Evolutionary conservation across 2,329 filamentous ascomycete genomes (phyloP).

Genomic region (Mycocentrospora acerina): DNA sequence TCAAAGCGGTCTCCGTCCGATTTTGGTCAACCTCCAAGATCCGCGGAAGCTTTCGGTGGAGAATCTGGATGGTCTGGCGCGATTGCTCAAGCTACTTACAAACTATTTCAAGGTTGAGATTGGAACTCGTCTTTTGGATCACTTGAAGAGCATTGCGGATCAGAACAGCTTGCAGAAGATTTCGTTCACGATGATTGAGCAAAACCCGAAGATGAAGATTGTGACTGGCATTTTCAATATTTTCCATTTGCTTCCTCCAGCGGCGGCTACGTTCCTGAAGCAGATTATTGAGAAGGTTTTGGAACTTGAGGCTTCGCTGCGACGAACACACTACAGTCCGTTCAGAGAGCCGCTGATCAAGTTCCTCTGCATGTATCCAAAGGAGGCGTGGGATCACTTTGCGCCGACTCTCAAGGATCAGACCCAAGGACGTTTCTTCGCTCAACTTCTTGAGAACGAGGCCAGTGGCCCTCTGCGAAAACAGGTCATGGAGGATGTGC

Average conservation of each 20-base stretch:
- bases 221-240: slow-evolving; percentile 95
- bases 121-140: slow-evolving; percentile 85
- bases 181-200: slow-evolving; percentile 92
- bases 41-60: slow-evolving; percentile 85
- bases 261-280: slow-evolving; percentile 88
- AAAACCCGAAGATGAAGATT: slow-evolving; percentile 89
- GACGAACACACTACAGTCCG: slow-evolving; percentile 85
- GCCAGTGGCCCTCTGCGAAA: slow-evolving; percentile 75
- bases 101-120: slow-evolving; percentile 99
- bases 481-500: slow-evolving; percentile 70
- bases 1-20: slow-evolving; percentile 89
- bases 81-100: slow-evolving; percentile 85
- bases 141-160: slow-evolving; percentile 88
- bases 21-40: slow-evolving; percentile 95
- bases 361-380: slow-evolving; percentile 90
- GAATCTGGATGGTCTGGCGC: slow-evolving; percentile 86
- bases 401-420: slow-evolving; percentile 78
- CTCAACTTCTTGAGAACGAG: slow-evolving; percentile 77
- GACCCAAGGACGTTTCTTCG: slow-evolving; percentile 86
- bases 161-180: slow-evolving; percentile 78
- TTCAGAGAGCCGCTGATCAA: slow-evolving; percentile 89
- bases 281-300: slow-evolving; percentile 88
- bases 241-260: slow-evolving; percentile 90
- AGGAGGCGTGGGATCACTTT: slow-evolving; percentile 82
- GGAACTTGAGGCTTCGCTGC: slow-evolving; percentile 79